Base-by-base conservation (phyloP, 257 asterid species). In the Nicotiana otophora region DNA sequence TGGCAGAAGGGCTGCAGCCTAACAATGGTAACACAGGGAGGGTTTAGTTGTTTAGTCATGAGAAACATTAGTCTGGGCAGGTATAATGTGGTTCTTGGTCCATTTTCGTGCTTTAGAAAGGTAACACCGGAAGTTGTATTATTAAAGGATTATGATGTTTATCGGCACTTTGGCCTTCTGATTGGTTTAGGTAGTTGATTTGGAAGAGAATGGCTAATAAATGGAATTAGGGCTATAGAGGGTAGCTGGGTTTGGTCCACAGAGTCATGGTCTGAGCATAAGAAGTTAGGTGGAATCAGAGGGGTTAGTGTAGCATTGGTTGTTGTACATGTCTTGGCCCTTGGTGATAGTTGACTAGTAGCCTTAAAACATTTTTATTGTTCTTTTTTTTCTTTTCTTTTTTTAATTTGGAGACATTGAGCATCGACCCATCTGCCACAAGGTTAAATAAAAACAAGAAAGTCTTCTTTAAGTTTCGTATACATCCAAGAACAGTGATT, bases 221-320 rank as follows among this genome's bases (percentile, higher is more conserved):
- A 53, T 12, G 58, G 16, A 53, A 53, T 53, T 53, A 53, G 6
- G 58, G 19, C 58, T 53, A 15, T 15, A 53, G 58, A 53, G 19
- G 58, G 5, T 53, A 48, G 61, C 62, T 48, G 79, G 79, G 61
- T 23, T 23, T 72, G 79, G 79, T 72, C 79, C 79, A 58, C 48
- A 1, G 39, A 46, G 39, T 48, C 23, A 72, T 42, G 78, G 34
- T 14, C 61, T 46, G 14, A 23, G 39, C 26, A 23, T 72, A 8
- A 3, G 23, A 17, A 72, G 28, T 9, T 42, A 51, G 79, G 33
- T 23, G 36, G 62, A 72, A 72, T 0, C 0, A 2, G 20, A 72
- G 79, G 62, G 34, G 15, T 48, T 46, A 23, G 39, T 5, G 39
- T 30, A 72, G 62, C 79, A 0, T 72, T 46, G 61, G 61, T 72